phyloP scores from a whole-genome alignment of 441 rosid genomes.

The Hura crepitans region DNA sequence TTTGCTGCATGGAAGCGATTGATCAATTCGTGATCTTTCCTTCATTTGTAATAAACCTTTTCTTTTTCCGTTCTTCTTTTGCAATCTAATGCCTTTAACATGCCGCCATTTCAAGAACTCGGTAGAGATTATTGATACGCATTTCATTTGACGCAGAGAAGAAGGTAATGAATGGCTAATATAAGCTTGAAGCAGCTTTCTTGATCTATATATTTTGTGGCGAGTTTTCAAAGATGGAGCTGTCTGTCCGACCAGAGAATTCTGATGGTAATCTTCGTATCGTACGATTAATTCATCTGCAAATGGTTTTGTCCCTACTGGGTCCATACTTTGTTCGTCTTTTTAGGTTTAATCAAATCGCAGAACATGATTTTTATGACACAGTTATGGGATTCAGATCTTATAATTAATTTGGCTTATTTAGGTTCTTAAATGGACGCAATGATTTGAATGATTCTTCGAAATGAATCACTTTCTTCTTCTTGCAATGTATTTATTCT shows the following conservation, averaged over 20 bases:
- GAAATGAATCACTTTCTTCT: not conserved
- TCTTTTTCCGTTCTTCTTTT: not conserved
- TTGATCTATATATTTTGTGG: conserved; percentile 33
- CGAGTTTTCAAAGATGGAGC: conserved; percentile 34
- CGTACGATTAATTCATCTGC: not conserved
- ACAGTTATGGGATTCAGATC: not conserved
- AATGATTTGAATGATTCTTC: not conserved
- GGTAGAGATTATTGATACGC: conserved; percentile 1
- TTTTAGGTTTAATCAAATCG: not conserved
- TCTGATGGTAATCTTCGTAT: conserved; percentile 36
- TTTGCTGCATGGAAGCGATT: not conserved
- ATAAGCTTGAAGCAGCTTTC: conserved; percentile 27
- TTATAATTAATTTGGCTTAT: not conserved
- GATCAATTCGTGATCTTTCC: not conserved
- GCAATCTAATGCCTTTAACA: not conserved
- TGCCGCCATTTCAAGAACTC: not conserved
- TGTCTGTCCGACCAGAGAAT: conserved; percentile 53
- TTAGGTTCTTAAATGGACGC: not conserved
- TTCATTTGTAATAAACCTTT: not conserved
- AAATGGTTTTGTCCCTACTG: not conserved
- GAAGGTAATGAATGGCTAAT: conserved; percentile 26
- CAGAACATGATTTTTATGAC: not conserved
- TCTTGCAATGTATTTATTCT: not conserved
- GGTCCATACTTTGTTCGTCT: not conserved
- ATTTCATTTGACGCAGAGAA: conserved; percentile 32